These are phyloP conservation scores for Draba incana DNA, from an alignment of 345 rosid species.

Conservation along the genomic window DNA sequence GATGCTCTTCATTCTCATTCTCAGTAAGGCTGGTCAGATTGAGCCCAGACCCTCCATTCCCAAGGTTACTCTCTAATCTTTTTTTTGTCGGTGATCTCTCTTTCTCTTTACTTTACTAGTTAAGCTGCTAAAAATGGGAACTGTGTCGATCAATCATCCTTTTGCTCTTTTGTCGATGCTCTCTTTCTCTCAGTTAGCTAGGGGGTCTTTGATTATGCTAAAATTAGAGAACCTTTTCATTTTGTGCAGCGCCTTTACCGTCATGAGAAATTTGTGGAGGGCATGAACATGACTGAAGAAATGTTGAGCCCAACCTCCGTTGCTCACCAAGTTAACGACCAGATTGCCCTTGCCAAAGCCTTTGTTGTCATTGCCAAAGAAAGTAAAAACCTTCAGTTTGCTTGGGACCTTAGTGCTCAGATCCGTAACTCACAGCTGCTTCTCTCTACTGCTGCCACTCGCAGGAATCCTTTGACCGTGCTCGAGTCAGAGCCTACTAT, in stretches of 20 bases:
- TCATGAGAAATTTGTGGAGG: conserved; percentile 60
- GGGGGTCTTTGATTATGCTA: not conserved
- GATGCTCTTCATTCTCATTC: conserved; percentile 60
- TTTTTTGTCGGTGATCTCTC: not conserved
- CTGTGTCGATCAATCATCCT: too few species aligned
- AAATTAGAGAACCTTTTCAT: not conserved
- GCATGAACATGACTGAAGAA: conserved; percentile 80
- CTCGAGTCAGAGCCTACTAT: conserved; percentile 75
- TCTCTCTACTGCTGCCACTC: conserved; percentile 73
- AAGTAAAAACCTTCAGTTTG: conserved; percentile 89
- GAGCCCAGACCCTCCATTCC: conserved; percentile 57
- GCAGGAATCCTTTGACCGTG: conserved; percentile 67
- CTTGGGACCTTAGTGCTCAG: conserved; percentile 96
- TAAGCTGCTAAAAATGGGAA: too few species aligned
- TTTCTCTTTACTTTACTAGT: not conserved
- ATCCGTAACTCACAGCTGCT: conserved; percentile 84
- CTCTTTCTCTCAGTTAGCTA: too few species aligned
- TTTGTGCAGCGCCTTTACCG: conserved; percentile 52
- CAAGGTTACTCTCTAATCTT: conserved; percentile 45
- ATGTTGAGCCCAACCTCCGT: conserved; percentile 75
- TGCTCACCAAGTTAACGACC: conserved; percentile 84
- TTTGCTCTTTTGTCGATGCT: too few species aligned
- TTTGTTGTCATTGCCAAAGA: conserved; percentile 93
- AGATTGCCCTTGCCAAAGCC: conserved; percentile 89
- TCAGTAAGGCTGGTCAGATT: conserved; percentile 58